A percentile compares a stretch with the other conserved stretches of the same genome.
phyloP scores from a whole-genome alignment of 352 stramenopile genomes.

The Pelagophyceae sp. region DNA sequence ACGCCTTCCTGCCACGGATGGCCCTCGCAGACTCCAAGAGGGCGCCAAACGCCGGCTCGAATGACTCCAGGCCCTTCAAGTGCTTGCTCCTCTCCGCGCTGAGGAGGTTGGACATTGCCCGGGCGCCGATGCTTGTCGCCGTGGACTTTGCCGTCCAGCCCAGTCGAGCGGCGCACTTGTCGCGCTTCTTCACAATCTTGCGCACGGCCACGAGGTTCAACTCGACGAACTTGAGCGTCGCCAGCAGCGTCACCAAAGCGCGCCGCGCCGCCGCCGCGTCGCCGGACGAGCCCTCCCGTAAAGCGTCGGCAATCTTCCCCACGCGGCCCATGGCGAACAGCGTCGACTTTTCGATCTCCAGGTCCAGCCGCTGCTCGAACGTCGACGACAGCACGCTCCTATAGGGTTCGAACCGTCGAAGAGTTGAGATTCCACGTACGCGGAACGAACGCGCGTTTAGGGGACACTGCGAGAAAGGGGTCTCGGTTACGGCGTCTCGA shows the following conservation, averaged over 20 bases:
- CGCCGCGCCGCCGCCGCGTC: neutral
- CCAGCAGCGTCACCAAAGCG: neutral
- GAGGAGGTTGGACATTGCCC: neutral
- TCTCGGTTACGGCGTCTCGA: neutral
- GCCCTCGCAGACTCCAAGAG: neutral
- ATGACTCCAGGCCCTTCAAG: neutral
- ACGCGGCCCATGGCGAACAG: neutral
- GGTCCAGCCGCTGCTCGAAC: neutral
- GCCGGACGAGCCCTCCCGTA: neutral
- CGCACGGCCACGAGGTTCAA: conserved; percentile 11
- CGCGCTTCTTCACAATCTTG: conserved; percentile 13
- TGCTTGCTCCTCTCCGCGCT: neutral
- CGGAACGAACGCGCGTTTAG: no score
- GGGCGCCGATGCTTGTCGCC: no score
- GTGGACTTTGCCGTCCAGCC: neutral
- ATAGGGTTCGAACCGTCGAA: no score
- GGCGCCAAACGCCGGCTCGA: neutral
- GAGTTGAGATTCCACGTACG: no score
- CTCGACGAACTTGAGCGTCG: neutral
- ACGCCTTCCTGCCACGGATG: neutral
- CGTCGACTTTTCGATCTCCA: neutral
- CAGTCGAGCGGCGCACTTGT: neutral
- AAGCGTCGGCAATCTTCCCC: neutral
- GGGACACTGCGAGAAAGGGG: no score
- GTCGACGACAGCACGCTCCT: neutral